Evolutionary conservation across 371 early-diverging fungal genomes (phyloP).

Genomic region (Mortierella sp.): DNA sequence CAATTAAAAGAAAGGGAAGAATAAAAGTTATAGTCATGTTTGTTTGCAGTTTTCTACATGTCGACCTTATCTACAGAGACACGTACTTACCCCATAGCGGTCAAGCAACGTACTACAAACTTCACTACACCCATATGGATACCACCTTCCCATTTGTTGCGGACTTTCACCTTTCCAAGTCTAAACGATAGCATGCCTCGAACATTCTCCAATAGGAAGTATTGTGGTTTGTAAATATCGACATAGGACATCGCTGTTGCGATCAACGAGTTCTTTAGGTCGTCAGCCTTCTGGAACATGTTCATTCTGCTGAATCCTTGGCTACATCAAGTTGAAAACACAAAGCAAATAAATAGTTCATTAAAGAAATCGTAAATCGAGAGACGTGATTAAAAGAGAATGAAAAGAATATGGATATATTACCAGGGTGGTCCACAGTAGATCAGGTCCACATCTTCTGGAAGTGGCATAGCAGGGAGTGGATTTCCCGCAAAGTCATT

Average conservation of each 20-base stretch:
- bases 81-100: slow-evolving; percentile 63
- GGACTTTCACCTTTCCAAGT: slow-evolving; percentile 39
- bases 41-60: not conserved
- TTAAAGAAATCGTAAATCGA: too few relatives aligned
- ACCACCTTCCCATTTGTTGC: slow-evolving; percentile 59
- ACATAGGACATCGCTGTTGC: slow-evolving; percentile 71
- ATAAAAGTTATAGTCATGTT: not conserved
- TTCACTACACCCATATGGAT: slow-evolving; percentile 66
- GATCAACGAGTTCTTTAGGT: slow-evolving; percentile 72
- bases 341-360: too few relatives aligned
- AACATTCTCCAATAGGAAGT: slow-evolving; percentile 75
- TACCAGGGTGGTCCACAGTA: slow-evolving; percentile 77
- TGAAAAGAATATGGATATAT: not conserved
- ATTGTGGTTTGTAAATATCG: slow-evolving; percentile 71
- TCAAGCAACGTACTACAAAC: slow-evolving; percentile 71
- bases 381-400: not conserved
- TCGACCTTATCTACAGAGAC: not conserved
- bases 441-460: slow-evolving; percentile 71
- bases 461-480: slow-evolving; percentile 62
- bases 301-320: slow-evolving; percentile 77
- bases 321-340: slow-evolving; percentile 27
- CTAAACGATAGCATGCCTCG: slow-evolving; percentile 55
- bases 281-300: slow-evolving; percentile 65
- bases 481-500: slow-evolving; percentile 56
- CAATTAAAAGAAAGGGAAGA: slow-evolving; percentile 1